These are phyloP conservation scores for Kuraishia molischiana DNA, from an alignment of 805 yeast species.

Conservation along the genomic window DNA sequence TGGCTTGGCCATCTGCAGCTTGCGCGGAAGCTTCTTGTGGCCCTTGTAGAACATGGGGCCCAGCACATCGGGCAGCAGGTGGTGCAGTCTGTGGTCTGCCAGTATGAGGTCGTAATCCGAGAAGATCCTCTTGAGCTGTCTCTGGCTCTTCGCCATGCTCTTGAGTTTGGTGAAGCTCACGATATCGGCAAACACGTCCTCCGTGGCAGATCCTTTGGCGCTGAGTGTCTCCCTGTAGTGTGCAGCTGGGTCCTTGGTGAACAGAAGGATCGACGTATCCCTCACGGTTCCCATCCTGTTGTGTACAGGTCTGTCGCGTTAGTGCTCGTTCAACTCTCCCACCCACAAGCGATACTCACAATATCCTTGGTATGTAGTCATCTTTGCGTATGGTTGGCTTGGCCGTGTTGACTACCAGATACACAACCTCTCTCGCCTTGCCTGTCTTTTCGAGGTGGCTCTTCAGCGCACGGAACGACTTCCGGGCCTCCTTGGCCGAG, in stretches of 20 bases:
- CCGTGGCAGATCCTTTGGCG: slow-evolving; percentile 41
- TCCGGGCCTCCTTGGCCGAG: slow-evolving; percentile 6
- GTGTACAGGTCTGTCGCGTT: slow-evolving; percentile 31
- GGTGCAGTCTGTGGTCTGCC: slow-evolving; percentile 61
- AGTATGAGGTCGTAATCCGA: slow-evolving; percentile 59
- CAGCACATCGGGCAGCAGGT: slow-evolving; percentile 45
- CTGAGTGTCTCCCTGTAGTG: slow-evolving; percentile 41
- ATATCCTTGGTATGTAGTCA: slow-evolving; percentile 47
- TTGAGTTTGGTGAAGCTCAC: slow-evolving; percentile 49
- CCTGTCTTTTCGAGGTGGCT: slow-evolving; percentile 15
- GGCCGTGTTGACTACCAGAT: slow-evolving; percentile 37
- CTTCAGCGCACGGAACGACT: slow-evolving; percentile 20
- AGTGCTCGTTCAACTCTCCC: too few species aligned
- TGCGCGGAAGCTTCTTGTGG: slow-evolving; percentile 57
- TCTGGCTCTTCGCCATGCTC: slow-evolving; percentile 30
- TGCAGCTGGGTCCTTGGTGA: slow-evolving; percentile 68
- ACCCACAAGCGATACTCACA: slow-evolving; percentile 12
- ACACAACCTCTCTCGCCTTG: slow-evolving; percentile 21
- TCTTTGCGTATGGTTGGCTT: slow-evolving; percentile 31
- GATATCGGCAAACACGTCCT: slow-evolving; percentile 52
- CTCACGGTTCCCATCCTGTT: slow-evolving; percentile 39
- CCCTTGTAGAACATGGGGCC: slow-evolving; percentile 54
- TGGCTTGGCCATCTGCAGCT: slow-evolving; percentile 50
- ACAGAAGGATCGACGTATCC: slow-evolving; percentile 42
- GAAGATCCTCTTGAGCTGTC: slow-evolving; percentile 35